Percentiles rank a stretch among this genome's conserved stretches.
phyloP scores from a whole-genome alignment of 2,329 filamentous ascomycete species.

The Dryadomyces quercivorus region DNA sequence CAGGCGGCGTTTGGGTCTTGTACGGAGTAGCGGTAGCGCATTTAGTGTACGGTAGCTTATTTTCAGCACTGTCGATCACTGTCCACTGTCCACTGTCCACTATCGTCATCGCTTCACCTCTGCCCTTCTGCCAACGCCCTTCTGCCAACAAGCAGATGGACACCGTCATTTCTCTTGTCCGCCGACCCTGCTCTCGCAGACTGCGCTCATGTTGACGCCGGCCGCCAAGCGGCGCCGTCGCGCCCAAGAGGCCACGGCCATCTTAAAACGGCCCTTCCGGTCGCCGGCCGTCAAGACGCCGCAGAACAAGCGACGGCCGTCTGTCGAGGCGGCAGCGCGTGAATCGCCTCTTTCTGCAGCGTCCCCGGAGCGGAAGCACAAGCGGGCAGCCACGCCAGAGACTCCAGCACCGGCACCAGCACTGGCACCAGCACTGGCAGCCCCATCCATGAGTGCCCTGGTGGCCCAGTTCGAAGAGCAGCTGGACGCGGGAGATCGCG shows the following conservation, averaged over 20 bases:
- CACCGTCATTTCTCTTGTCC: no score
- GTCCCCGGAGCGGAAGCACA: slow-evolving; percentile 16
- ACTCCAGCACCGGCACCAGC: no score
- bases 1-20: slow-evolving; percentile 4
- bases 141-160: no score
- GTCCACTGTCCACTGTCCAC: no score
- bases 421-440: neutral
- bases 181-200: neutral
- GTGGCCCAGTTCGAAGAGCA: slow-evolving; percentile 5
- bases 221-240: slow-evolving; percentile 45
- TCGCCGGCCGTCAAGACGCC: slow-evolving; percentile 34
- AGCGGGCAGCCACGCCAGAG: slow-evolving; percentile 21
- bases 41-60: no score
- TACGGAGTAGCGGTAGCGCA: no score
- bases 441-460: neutral
- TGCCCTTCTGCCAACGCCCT: no score
- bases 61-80: no score
- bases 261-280: slow-evolving; percentile 58
- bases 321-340: neutral
- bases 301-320: neutral
- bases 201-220: slow-evolving; percentile 17
- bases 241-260: slow-evolving; percentile 42
- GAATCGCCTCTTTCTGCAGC: neutral
- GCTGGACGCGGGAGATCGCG: slow-evolving; percentile 7
- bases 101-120: no score